Evolutionary conservation across 805 yeast species (phyloP).

Genomic region (Komagataella mondaviorum): DNA sequence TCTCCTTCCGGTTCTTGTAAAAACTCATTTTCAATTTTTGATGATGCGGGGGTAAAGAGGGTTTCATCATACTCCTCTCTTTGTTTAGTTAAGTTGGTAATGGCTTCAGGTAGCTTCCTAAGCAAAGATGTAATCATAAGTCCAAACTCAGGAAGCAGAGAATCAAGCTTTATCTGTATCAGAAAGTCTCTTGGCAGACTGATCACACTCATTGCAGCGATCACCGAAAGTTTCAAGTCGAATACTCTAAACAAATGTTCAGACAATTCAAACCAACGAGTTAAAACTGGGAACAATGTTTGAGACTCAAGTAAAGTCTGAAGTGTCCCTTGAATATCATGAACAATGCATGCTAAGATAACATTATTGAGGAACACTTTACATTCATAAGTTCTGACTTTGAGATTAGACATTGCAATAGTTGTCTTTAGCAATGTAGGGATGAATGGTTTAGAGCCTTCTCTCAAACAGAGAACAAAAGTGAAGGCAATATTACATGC

Average conservation of each 20-base stretch:
- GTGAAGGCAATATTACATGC: slow-evolving; percentile 56
- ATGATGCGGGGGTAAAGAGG: slow-evolving; percentile 1
- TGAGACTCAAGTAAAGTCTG: slow-evolving; percentile 29
- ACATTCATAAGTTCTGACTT: slow-evolving; percentile 15
- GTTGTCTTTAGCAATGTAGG: slow-evolving; percentile 30
- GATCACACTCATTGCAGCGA: slow-evolving; percentile 49
- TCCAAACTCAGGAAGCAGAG: slow-evolving; percentile 34
- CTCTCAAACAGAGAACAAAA: slow-evolving; percentile 44
- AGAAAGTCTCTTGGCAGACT: slow-evolving; percentile 12
- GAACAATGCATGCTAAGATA: slow-evolving; percentile 47
- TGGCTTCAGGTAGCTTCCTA: slow-evolving; percentile 58
- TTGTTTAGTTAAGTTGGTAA: slow-evolving; percentile 47
- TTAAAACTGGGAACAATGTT: slow-evolving; percentile 37
- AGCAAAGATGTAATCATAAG: slow-evolving; percentile 36
- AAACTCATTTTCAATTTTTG: slow-evolving; percentile 13
- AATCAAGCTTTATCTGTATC: slow-evolving; percentile 12
- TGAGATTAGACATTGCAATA: slow-evolving; percentile 20
- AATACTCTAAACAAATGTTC: slow-evolving; percentile 53
- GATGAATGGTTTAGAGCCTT: slow-evolving; percentile 28
- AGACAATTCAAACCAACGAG: slow-evolving; percentile 49
- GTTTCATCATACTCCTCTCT: slow-evolving; percentile 38
- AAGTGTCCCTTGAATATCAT: slow-evolving; percentile 44
- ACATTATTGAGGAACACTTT: slow-evolving; percentile 44
- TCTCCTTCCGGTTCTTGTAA: slow-evolving; percentile 15
- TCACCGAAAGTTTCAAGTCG: slow-evolving; percentile 63